Evolutionary conservation across 2,329 filamentous ascomycete genomes (phyloP), one percentile per base, ranked within the genome.

Genomic region (Thelonectria discophora): DNA sequence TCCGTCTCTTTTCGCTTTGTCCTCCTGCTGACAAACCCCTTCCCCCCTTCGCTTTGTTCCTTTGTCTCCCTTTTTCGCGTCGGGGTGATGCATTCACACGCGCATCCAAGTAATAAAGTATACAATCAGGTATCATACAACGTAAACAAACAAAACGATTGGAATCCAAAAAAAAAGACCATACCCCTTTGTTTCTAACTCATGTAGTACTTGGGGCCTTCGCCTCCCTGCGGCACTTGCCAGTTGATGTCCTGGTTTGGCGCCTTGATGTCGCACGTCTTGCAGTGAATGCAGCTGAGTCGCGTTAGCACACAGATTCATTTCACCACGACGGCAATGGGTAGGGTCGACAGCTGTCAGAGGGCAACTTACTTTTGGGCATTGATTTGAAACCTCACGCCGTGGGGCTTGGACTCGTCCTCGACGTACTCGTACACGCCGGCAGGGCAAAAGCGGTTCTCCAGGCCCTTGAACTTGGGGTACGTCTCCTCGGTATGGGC

Each of bases 211-310:
- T 90, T 90, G 37, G 88, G 88, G 1, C 88, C 88, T 70, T 89
- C 95, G 53, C 94, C 95, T 67, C 95, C 94, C 76, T 97, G 93
- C 7, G 95, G 95, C 32, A 95, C 95, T 70, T 93, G 88, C 93
- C 93, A 97, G 78, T 97, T 97, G 79, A 99, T 98, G 75, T 98
- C 95, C 81, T 99, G 95, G 65, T 90, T 87, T 8, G 95, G 95
- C 15, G 93, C 94, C 82, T 99, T 99, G 81, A 99, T 99, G 78
- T 99, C 95, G 77, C 95, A 99, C 13, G 95, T 99, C 86, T 99
- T 99, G 85, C 95, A 99, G 80, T 99, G 95, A 67, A 99, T 97
- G 77, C 95, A 99, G 80, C 94, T 97, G 69, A 13, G 8, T 21
- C 9, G 57, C 49, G 58, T 67, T 45, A 69, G 65, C 45, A 42